phyloP scores from a whole-genome alignment of 1,139 yeast species.

The Spathaspora sp. region DNA sequence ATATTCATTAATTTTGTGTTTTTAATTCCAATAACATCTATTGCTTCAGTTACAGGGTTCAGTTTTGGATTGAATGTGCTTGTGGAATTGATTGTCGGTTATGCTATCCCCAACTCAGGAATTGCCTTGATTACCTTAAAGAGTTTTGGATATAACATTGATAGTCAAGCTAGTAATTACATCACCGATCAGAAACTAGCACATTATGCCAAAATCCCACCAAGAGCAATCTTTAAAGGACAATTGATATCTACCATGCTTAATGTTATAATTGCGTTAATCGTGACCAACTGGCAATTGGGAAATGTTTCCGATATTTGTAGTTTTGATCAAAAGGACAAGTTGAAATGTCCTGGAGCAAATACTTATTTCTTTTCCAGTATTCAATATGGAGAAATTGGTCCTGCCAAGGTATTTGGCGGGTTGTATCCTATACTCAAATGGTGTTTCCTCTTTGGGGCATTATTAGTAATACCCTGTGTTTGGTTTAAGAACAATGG shows the following conservation, averaged over 20 bases:
- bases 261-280: conserved; percentile 24
- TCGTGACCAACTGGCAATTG: conserved; percentile 31
- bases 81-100: conserved; percentile 41
- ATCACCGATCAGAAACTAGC: conserved; percentile 37
- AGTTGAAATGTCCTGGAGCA: conserved; percentile 34
- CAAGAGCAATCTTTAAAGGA: conserved; percentile 33
- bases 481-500: conserved; percentile 30
- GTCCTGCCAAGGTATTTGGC: conserved; percentile 33
- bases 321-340: conserved; percentile 25
- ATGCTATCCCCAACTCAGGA: conserved; percentile 40
- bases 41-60: conserved; percentile 39
- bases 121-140: conserved; percentile 37
- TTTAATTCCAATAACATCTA: conserved; percentile 36
- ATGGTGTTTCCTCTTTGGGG: conserved; percentile 36
- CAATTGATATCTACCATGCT: conserved; percentile 31
- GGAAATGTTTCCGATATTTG: conserved; percentile 27
- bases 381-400: conserved; percentile 38
- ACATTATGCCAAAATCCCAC: conserved; percentile 35
- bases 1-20: conserved; percentile 35
- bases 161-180: conserved; percentile 36
- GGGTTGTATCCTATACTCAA: conserved; percentile 34
- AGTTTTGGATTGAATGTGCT: conserved; percentile 39
- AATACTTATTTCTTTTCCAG: conserved; percentile 33
- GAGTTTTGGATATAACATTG: conserved; percentile 39
- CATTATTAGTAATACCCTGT: conserved; percentile 27